Conservation (phyloP, 1,284 basidiomycete genomes). For the Papiliotrema flavescens region DNA sequence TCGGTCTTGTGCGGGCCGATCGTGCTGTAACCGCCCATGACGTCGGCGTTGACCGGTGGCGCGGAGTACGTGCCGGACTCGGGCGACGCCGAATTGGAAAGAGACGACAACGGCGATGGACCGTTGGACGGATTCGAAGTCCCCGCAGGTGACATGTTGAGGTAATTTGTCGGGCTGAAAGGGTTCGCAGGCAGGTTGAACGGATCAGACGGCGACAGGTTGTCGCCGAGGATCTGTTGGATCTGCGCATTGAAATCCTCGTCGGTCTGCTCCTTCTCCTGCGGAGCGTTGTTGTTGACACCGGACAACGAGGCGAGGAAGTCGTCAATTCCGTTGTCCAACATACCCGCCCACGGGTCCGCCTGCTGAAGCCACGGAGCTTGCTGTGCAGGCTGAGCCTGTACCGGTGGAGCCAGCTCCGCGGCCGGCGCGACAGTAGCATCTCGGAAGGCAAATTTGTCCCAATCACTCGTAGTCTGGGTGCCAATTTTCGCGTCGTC, state of each 20-base stretch:
- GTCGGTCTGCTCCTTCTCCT: slow-evolving; percentile 17
- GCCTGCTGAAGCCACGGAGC: not conserved
- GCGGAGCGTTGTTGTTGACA: slow-evolving; percentile 8
- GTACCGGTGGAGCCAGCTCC: not conserved
- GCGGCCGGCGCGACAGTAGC: not conserved
- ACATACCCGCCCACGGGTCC: slow-evolving; percentile 26
- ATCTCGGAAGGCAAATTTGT: slow-evolving; percentile 30
- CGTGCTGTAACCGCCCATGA: not conserved
- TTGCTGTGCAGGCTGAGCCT: not conserved
- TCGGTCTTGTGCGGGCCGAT: not conserved
- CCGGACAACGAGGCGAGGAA: slow-evolving; percentile 40
- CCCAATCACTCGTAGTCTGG: slow-evolving; percentile 6
- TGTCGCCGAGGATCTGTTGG: slow-evolving; percentile 25
- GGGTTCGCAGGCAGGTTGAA: slow-evolving; percentile 16
- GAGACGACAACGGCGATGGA: slow-evolving; percentile 13
- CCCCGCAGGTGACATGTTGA: slow-evolving; percentile 41
- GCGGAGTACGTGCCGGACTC: slow-evolving; percentile 1
- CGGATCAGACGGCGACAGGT: slow-evolving; percentile 18
- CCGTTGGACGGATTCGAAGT: slow-evolving; percentile 12
- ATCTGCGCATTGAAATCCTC: slow-evolving; percentile 37
- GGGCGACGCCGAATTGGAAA: slow-evolving; percentile 19
- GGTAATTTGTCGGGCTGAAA: slow-evolving; percentile 44
- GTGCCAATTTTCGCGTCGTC: slow-evolving; percentile 10
- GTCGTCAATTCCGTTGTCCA: slow-evolving; percentile 34
- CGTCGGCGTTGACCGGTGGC: not conserved